phyloP scores from a whole-genome alignment of 306 rosid genomes.

The Cucurbita pepo region DNA sequence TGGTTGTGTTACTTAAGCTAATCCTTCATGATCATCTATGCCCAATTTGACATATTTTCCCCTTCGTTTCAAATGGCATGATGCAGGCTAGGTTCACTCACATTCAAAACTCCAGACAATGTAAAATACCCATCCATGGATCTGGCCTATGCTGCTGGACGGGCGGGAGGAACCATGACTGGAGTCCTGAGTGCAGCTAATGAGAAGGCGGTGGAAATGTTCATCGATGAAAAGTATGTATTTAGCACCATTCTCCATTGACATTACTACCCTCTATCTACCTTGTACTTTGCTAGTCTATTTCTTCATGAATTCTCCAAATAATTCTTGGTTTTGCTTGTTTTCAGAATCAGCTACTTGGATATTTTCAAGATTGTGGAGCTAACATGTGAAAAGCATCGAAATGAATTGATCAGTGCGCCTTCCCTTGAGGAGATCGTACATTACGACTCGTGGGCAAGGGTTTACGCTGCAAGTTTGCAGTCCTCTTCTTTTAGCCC shows the following conservation, averaged over 20 bases:
- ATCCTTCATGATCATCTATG: not conserved
- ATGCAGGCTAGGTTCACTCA: constrained; percentile 89
- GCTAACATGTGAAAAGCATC: constrained; percentile 77
- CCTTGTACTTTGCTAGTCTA: too few relatives aligned
- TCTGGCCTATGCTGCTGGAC: constrained; percentile 93
- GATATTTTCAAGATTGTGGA: constrained; percentile 92
- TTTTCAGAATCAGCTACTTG: constrained; percentile 70
- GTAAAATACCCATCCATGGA: constrained; percentile 91
- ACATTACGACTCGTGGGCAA: constrained; percentile 82
- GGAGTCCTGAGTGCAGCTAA: constrained; percentile 99
- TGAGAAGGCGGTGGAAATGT: constrained; percentile 97
- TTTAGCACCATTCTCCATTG: not conserved
- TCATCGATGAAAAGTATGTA: constrained; percentile 74
- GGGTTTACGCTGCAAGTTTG: constrained; percentile 59
- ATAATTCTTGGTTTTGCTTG: not conserved
- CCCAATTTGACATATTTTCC: not conserved
- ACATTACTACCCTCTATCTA: not conserved
- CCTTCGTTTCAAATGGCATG: not conserved
- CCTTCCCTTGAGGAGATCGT: constrained; percentile 93
- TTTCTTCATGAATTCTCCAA: not conserved
- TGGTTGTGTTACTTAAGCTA: not conserved
- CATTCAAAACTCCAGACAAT: constrained; percentile 83
- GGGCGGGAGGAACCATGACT: constrained; percentile 98
- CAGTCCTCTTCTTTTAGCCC: constrained; percentile 28
- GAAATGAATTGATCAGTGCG: constrained; percentile 32